Conservation (phyloP, 768 basidiomycete species). For the Gelatoporia subvermispora region DNA sequence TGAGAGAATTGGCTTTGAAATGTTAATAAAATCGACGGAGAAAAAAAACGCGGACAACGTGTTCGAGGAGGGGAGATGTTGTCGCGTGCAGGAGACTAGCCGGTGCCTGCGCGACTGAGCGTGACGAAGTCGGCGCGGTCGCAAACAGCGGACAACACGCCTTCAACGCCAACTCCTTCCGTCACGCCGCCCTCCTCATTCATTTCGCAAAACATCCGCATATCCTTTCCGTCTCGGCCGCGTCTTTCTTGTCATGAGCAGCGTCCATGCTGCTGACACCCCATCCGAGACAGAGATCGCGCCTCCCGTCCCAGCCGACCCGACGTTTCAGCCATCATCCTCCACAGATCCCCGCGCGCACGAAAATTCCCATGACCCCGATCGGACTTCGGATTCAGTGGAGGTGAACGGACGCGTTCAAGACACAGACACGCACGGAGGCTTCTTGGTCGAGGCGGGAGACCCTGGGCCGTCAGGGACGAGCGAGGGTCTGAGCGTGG, state of each 20-base stretch:
- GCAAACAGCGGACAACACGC: constrained; percentile 27
- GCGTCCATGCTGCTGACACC: constrained; percentile 33
- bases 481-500: constrained; percentile 3
- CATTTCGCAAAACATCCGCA: constrained; percentile 5
- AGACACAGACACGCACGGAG: not conserved
- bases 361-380: constrained; percentile 5
- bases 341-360: constrained; percentile 9
- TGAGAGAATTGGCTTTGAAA: not conserved
- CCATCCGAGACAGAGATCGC: constrained; percentile 28
- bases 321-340: constrained; percentile 28
- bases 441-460: no score
- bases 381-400: constrained; percentile 1
- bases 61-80: constrained; percentile 93
- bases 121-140: constrained; percentile 17
- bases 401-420: constrained; percentile 15
- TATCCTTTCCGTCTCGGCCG: constrained; percentile 6
- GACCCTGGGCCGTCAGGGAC: constrained; percentile 1
- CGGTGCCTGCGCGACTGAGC: constrained; percentile 18
- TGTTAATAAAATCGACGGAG: not conserved
- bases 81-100: constrained; percentile 60
- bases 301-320: constrained; percentile 21
- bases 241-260: constrained; percentile 35
- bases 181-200: constrained; percentile 5
- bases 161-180: constrained; percentile 21
- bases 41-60: constrained; percentile 72